These are phyloP conservation scores for Xylaria polymorpha DNA, from an alignment of 2,329 filamentous ascomycete species.

Conservation along the genomic window DNA sequence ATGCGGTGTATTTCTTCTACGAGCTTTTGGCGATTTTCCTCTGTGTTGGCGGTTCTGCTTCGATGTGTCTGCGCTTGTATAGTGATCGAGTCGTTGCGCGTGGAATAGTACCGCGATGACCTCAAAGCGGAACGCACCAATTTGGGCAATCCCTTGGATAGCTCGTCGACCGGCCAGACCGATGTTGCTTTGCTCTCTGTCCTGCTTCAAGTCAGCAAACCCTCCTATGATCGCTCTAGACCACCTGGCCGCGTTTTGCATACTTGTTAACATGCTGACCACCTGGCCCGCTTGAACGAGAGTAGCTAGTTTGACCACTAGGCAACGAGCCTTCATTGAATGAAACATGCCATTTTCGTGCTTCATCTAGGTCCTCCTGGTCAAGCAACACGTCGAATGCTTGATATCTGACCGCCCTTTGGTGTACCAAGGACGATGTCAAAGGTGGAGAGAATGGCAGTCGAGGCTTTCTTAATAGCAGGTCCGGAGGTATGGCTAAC, in stretches of 20 bases:
- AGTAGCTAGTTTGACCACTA: conserved; percentile 63
- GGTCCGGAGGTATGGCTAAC: conserved; percentile 28
- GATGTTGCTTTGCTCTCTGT: conserved; percentile 71
- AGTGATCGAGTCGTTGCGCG: conserved; percentile 62
- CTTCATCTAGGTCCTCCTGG: conserved; percentile 61
- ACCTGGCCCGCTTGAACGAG: conserved; percentile 70
- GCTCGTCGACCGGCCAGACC: conserved; percentile 61
- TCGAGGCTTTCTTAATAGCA: conserved; percentile 7
- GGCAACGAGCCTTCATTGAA: conserved; percentile 60
- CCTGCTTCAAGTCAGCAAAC: conserved; percentile 49
- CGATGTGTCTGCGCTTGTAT: conserved; percentile 67
- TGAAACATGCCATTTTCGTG: conserved; percentile 62
- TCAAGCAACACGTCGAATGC: conserved; percentile 64
- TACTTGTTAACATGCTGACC: conserved; percentile 74
- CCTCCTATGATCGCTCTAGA: not conserved
- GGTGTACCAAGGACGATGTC: conserved; percentile 15
- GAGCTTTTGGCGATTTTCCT: conserved; percentile 65
- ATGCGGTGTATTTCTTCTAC: conserved; percentile 61
- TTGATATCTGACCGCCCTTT: conserved; percentile 49
- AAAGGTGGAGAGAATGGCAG: not conserved
- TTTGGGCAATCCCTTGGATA: conserved; percentile 59
- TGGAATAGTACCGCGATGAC: conserved; percentile 66
- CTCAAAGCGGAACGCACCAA: conserved; percentile 60
- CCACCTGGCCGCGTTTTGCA: conserved; percentile 38
- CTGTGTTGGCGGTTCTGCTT: conserved; percentile 62